Evolutionary conservation across 2,329 filamentous ascomycete species (phyloP).

Genomic region (Ophiostoma sp.): DNA sequence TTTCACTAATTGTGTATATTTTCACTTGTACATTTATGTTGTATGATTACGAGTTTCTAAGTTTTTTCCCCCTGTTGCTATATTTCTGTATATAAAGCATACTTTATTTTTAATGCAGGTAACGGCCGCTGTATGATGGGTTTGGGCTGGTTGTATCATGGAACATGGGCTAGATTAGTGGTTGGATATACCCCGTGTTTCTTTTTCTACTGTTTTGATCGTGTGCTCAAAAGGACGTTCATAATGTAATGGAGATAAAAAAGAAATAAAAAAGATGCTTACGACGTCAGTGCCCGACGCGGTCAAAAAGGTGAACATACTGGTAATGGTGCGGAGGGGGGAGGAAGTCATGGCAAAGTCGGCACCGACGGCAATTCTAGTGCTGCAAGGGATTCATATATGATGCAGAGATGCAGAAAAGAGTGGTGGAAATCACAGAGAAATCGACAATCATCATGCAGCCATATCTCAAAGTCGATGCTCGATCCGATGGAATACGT

Average conservation of each 20-base stretch:
- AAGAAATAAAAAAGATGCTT: not conserved
- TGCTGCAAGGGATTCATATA: not conserved
- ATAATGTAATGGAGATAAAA: not conserved
- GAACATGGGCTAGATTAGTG: not conserved
- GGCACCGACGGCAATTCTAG: not conserved
- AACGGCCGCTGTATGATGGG: not conserved
- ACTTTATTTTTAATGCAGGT: not conserved
- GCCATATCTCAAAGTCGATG: not conserved
- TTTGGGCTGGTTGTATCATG: not conserved
- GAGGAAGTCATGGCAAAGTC: not conserved
- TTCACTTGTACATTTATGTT: not conserved
- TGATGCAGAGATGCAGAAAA: not conserved
- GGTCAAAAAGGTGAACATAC: not conserved
- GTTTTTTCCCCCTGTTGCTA: not conserved
- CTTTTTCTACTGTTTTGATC: not conserved
- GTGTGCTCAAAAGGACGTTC: not conserved
- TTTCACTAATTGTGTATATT: not conserved
- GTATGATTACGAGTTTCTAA: slow-evolving; percentile 1
- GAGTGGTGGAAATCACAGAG: not conserved
- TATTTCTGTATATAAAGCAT: slow-evolving; percentile 12
- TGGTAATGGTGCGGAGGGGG: not conserved
- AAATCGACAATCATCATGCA: not conserved
- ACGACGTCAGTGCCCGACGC: not conserved
- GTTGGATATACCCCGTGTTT: slow-evolving; percentile 1
- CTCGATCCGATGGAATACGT: not conserved